Evolutionary conservation across 805 yeast genomes (phyloP).

Genomic region (Yarrowia deformans): DNA sequence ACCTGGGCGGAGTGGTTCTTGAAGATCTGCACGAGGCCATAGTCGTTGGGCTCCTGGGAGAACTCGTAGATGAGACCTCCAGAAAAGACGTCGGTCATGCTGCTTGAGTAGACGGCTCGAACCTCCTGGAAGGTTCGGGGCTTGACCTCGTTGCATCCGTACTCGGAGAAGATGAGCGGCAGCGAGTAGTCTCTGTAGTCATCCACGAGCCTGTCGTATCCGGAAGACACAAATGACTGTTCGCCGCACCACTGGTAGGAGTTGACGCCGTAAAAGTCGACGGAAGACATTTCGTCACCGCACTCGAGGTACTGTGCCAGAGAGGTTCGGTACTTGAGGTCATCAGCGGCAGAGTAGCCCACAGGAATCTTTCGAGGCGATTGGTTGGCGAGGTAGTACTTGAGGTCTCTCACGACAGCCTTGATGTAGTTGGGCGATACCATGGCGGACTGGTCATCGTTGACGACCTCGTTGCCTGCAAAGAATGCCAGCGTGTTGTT

Average conservation of each 20-base stretch:
- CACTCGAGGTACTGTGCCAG: slow-evolving; percentile 88
- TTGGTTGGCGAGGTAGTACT: slow-evolving; percentile 65
- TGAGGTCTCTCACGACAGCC: slow-evolving; percentile 92
- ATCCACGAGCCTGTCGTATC: slow-evolving; percentile 73
- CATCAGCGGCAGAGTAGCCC: slow-evolving; percentile 95
- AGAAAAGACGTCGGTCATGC: slow-evolving; percentile 85
- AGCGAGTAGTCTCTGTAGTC: slow-evolving; percentile 74
- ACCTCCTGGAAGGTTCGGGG: slow-evolving; percentile 87
- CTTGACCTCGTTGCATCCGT: slow-evolving; percentile 78
- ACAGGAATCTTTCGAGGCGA: slow-evolving; percentile 81
- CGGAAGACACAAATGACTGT: slow-evolving; percentile 72
- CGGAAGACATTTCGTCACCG: slow-evolving; percentile 73
- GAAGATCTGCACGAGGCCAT: slow-evolving; percentile 78
- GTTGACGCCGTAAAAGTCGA: slow-evolving; percentile 91
- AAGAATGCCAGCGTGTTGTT: slow-evolving; percentile 88
- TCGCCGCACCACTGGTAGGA: slow-evolving; percentile 96
- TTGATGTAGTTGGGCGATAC: slow-evolving; percentile 90
- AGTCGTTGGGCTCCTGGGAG: slow-evolving; percentile 75
- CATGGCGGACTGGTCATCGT: slow-evolving; percentile 66
- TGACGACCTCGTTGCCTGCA: slow-evolving; percentile 97
- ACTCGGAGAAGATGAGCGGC: slow-evolving; percentile 85
- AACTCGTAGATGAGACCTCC: slow-evolving; percentile 97
- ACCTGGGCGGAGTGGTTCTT: slow-evolving; percentile 50
- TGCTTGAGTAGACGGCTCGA: slow-evolving; percentile 70
- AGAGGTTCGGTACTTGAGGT: slow-evolving; percentile 69